These are phyloP conservation scores for Drechslera avenae DNA, from an alignment of 2,329 filamentous ascomycete genomes.

Conservation along the genomic window DNA sequence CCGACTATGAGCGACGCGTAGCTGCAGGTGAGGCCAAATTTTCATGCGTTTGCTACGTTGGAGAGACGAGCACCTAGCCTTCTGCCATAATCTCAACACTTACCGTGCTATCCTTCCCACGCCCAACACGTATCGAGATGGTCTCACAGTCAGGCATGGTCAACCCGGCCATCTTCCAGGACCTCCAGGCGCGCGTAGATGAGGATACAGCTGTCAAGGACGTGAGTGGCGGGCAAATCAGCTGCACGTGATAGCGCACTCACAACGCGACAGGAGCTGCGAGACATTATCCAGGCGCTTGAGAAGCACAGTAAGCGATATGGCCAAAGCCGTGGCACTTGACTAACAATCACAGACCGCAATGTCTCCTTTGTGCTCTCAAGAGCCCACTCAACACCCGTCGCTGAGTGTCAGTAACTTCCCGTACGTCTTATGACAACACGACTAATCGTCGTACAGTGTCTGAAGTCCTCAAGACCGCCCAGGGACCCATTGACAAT, in stretches of 20 bases:
- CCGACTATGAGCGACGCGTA: background rate
- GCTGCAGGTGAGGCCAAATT: slow-evolving; percentile 10
- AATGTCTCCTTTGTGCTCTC: slow-evolving; percentile 83
- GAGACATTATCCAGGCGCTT: slow-evolving; percentile 78
- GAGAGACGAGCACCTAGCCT: slow-evolving; percentile 13
- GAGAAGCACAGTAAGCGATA: slow-evolving; percentile 69
- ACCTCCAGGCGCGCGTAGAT: slow-evolving; percentile 87
- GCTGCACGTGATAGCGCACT: slow-evolving; percentile 38
- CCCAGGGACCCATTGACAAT: slow-evolving; percentile 71
- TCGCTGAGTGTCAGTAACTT: slow-evolving; percentile 60
- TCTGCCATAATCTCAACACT: background rate
- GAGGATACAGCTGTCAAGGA: slow-evolving; percentile 83
- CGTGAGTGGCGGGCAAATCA: slow-evolving; percentile 47
- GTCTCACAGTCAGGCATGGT: slow-evolving; percentile 60
- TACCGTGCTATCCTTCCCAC: background rate
- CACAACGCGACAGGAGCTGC: slow-evolving; percentile 64
- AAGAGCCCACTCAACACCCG: slow-evolving; percentile 84
- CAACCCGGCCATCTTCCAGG: slow-evolving; percentile 82
- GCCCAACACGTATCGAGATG: slow-evolving; percentile 22
- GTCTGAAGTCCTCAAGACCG: slow-evolving; percentile 68
- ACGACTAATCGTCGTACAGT: slow-evolving; percentile 57
- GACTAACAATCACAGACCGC: slow-evolving; percentile 59
- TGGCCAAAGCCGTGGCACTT: background rate
- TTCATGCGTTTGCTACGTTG: slow-evolving; percentile 11
- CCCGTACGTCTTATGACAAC: background rate